Conservation (phyloP, 768 basidiomycete genomes). For the Clavaria fumosa region DNA sequence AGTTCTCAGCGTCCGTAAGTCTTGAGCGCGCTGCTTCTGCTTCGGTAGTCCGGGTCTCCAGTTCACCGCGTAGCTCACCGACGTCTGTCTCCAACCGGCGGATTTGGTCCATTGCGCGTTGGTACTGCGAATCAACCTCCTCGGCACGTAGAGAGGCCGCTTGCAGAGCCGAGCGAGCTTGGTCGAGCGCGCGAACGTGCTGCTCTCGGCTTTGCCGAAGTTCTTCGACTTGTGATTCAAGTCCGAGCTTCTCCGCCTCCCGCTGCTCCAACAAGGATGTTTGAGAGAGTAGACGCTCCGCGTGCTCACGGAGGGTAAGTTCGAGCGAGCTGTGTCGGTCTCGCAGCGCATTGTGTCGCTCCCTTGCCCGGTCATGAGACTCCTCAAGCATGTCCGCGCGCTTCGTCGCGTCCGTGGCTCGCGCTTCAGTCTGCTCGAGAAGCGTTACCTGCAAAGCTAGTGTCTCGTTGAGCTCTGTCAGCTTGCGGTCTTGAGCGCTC, state of each 20-base stretch:
- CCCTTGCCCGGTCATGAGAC: slow-evolving; percentile 43
- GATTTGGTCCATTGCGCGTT: slow-evolving; percentile 55
- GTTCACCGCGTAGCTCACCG: slow-evolving; percentile 62
- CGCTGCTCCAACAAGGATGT: slow-evolving; percentile 62
- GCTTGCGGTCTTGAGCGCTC: slow-evolving; percentile 48
- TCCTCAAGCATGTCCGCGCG: slow-evolving; percentile 65
- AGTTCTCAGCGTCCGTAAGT: slow-evolving; percentile 71
- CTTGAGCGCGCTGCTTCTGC: slow-evolving; percentile 51
- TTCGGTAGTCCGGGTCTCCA: slow-evolving; percentile 63
- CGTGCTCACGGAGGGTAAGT: slow-evolving; percentile 53
- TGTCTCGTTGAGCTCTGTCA: slow-evolving; percentile 57
- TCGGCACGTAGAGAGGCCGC: slow-evolving; percentile 62
- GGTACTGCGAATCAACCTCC: slow-evolving; percentile 64
- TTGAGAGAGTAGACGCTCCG: slow-evolving; percentile 57
- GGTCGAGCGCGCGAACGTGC: slow-evolving; percentile 78
- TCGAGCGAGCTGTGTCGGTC: slow-evolving; percentile 46
- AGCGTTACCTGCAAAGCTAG: slow-evolving; percentile 65
- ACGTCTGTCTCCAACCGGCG: slow-evolving; percentile 60
- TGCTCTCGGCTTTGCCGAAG: slow-evolving; percentile 58
- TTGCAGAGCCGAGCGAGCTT: slow-evolving; percentile 62
- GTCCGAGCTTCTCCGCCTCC: slow-evolving; percentile 58
- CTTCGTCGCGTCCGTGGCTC: slow-evolving; percentile 55
- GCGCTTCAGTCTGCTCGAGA: slow-evolving; percentile 64
- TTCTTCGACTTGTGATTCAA: slow-evolving; percentile 57
- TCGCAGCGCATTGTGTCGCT: slow-evolving; percentile 58